These are phyloP conservation scores for Monosporozyma unispora DNA, from an alignment of 805 yeast species.

Conservation along the genomic window DNA sequence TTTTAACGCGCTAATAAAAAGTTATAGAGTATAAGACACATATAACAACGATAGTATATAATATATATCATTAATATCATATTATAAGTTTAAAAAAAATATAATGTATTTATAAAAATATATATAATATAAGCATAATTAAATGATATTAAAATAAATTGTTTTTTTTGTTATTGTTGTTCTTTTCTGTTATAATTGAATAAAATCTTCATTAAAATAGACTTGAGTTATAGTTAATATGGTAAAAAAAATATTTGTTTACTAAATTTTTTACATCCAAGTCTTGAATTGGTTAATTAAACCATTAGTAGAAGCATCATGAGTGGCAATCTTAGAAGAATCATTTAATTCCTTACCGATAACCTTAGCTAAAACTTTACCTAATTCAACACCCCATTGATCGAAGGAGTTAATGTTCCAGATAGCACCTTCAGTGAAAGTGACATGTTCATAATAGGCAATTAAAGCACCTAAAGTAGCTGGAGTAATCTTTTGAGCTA, in stretches of 20 bases:
- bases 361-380: slow-evolving; percentile 94
- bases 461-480: slow-evolving; percentile 93
- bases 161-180: not conserved
- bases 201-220: not conserved
- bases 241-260: too few species aligned
- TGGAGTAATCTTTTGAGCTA: slow-evolving; percentile 93
- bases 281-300: slow-evolving; percentile 91
- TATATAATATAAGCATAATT: not conserved
- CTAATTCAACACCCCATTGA: slow-evolving; percentile 99
- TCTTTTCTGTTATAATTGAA: not conserved
- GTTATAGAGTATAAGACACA: too few species aligned
- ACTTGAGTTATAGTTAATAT: too few species aligned
- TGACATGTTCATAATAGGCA: slow-evolving; percentile 95
- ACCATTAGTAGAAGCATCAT: slow-evolving; percentile 86
- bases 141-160: not conserved
- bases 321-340: slow-evolving; percentile 46
- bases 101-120: not conserved
- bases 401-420: slow-evolving; percentile 99
- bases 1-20: not conserved
- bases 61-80: not conserved
- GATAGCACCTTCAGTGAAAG: slow-evolving; percentile 96
- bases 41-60: not conserved
- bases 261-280: slow-evolving; percentile 60
- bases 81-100: not conserved
- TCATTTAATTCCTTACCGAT: slow-evolving; percentile 83